Base-by-base conservation (phyloP, 1,284 basidiomycete species). In the Ustilago nuda region DNA sequence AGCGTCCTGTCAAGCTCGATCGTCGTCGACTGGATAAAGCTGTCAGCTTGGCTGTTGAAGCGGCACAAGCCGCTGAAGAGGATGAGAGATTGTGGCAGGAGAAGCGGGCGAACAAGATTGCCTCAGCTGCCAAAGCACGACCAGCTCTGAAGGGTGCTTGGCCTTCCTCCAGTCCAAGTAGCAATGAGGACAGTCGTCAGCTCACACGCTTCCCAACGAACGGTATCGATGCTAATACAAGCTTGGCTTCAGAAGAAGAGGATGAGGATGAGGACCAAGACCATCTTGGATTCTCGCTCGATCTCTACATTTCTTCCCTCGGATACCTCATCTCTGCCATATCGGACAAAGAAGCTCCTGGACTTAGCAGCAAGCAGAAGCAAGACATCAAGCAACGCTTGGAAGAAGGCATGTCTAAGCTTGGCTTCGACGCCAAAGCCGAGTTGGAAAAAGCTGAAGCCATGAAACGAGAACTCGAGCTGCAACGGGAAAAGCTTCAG, bases 291-390 rank as follows among this genome's bases (percentile, higher is more conserved):
- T 80, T 78, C 36, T 80, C 79, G 12, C 60, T 78, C 12, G 76
- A 78, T 35, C 70, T 80, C 3, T 80, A 80, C 66, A 72, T 80
- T 33, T 78, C 76, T 1, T 76, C 76, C 4, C 48, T 80, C 15
- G 67, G 72, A 17, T 80, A 80, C 54, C 71, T 80, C 17, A 73
- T 80, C 54, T 71, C 76, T 0, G 79, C 79, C 4, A 61, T 80
- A 12, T 71, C 69, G n/a, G 70, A 76, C 36, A 71, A 66, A 7
- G 79, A 78, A 19, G 72, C 73, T 11, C 39, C 60, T 12, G 65
- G 55, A 2, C 54, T 80, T 13, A 61, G 46, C 55, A 48, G 36
- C 45, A 78, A 74, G 59, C 76, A 80, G 23, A 55, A 57, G 15
- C 35, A 62, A 23, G 79, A 78, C 8, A 64, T 80, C 23, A 46